Evolutionary conservation across 768 basidiomycete genomes (phyloP), one percentile per base, ranked within the genome.

Genomic region (Neoboletus subvelutipes): DNA sequence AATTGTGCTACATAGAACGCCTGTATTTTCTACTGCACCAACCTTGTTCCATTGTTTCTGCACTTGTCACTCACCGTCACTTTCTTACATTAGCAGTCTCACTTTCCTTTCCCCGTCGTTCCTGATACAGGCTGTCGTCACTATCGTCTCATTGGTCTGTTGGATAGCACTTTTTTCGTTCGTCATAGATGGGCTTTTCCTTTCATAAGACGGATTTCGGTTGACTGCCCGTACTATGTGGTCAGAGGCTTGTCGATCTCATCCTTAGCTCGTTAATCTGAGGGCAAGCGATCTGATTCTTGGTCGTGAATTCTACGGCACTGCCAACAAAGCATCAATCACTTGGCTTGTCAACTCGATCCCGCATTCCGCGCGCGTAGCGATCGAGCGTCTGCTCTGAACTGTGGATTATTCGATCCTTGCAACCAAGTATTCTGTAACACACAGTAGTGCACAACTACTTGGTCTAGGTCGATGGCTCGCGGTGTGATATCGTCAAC

Each of bases 1-100:
- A 70, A 60, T 68, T 34, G 31, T 61, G 57, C 36, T 22, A 34
- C 54, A 43, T 58, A 65, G 56, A 57, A 52, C 22, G 45, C 33
- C 33, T 62, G 56, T 62, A 73, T 63, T 41, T 45, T 57, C 34
- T 62, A 50, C 52, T 11, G 11, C 39, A 20, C 28, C 41, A 43
- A 24, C 43, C 22, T 53, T 56, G 57, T 57, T 54, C 51, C 45
- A 34, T 45, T 46, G 46, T 58, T 52, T 52, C 46, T 61, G 39
- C 49, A 46, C 34, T n/a, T 52, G 34, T 54, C 60, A 45, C 36
- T 57, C 43, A 40, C 22, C 26, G 26, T 49, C 39, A 22, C 39
- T 42, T 46, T 51, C 55, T 53, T 62, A 53, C 46, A 62, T 33
- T 22, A 42, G 15, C 20, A 26, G 22, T 29, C 17, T 22, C 45